Evolutionary conservation across 2,329 filamentous ascomycete genomes (phyloP), one percentile per base, ranked within the genome.

Genomic region (Fusarium buharicum): DNA sequence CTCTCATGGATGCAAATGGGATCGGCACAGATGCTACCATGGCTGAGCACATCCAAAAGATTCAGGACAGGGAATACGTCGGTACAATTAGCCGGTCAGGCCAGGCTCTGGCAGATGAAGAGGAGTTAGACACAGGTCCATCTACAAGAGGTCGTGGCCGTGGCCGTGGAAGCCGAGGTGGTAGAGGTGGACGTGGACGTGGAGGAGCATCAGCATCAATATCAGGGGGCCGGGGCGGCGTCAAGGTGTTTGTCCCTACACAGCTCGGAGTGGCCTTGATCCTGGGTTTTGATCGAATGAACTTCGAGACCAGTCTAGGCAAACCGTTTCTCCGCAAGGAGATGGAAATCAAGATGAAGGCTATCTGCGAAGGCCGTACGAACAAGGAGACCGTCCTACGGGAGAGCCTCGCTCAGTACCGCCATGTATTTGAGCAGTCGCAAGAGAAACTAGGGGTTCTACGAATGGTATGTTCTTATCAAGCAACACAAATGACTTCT

Each of bases 1-100:
- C 90, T 4, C 84, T 99, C 11, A 99, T 99, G 95, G 95, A 99
- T 78, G 93, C 92, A 39, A 99, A 99, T 73, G 95, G 95, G 3
- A 99, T 99, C 64, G 95, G 95, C 12, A 99, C 95, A 10, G 95
- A 99, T 78, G 95, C 95, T 7, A 99, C 95, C 1, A 99, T 99
- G 95, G 95, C 95, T 0, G 95, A 99, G 70, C 95, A 99, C 73
- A 99, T 99, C 70, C 88, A 91, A 56, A 99, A 94, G 76, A 96
- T 99, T 69, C 93, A 98, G 75, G 87, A 93, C 55, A 84, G 95
- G 57, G 84, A 93, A 68, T 99, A 99, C 71, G 94, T 93, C 45
- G 86, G 87, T 53, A 89, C 90, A 2, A 79, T 72, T 72, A 86
- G 77, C 72, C 82, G 71, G 68, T 72, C 74, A 62, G 73, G 75